Percentiles rank a stretch among this genome's conserved stretches.
Evolutionary conservation across 306 rosid species (phyloP).

Genomic region (Chamaecrista fasciculata): DNA sequence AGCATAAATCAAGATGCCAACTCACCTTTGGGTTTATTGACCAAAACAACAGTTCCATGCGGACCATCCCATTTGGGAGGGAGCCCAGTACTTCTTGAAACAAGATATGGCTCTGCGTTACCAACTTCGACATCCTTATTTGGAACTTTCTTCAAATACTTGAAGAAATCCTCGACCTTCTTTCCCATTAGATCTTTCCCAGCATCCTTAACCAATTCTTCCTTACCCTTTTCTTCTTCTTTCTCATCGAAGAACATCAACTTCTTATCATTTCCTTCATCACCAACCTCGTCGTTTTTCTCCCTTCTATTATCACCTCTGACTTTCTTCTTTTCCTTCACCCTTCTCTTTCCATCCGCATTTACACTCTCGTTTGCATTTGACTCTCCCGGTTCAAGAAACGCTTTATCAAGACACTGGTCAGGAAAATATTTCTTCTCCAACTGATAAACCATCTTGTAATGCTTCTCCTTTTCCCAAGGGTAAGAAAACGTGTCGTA

Average conservation of each 20-base stretch:
- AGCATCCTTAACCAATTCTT: constrained; percentile 28
- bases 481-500: constrained; percentile 76
- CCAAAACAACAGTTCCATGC: constrained; percentile 72
- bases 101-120: constrained; percentile 58
- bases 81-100: constrained; percentile 68
- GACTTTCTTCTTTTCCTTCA: constrained; percentile 34
- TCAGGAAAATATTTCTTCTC: constrained; percentile 91
- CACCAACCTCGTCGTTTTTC: constrained; percentile 28
- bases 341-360: constrained; percentile 17
- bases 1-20: not conserved
- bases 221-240: constrained; percentile 18
- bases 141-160: constrained; percentile 73
- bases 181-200: constrained; percentile 47
- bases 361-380: constrained; percentile 13
- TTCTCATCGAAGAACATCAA: constrained; percentile 68
- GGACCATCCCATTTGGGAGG: constrained; percentile 82
- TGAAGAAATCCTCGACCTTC: constrained; percentile 88
- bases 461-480: constrained; percentile 94
- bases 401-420: constrained; percentile 80
- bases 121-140: constrained; percentile 39
- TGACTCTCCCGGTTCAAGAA: constrained; percentile 72
- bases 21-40: constrained; percentile 94
- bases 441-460: constrained; percentile 86
- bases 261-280: constrained; percentile 36
- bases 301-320: constrained; percentile 19